These are phyloP conservation scores for Sugiyamaella chiloensis DNA, from an alignment of 805 yeast species.

Conservation along the genomic window DNA sequence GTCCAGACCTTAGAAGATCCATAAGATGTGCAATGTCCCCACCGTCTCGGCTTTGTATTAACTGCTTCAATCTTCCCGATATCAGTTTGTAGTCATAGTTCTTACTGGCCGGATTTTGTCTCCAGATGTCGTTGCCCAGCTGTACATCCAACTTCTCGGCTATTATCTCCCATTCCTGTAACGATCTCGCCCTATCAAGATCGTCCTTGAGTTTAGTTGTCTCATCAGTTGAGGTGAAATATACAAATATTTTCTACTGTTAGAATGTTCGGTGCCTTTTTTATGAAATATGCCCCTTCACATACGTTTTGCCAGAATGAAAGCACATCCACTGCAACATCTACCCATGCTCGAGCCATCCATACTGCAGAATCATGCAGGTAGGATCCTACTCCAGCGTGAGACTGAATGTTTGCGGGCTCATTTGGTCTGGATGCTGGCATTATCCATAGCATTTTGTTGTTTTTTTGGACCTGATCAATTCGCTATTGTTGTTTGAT, in stretches of 20 bases:
- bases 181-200: conserved; percentile 46
- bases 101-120: conserved; percentile 76
- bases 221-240: conserved; percentile 23
- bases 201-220: conserved; percentile 22
- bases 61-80: conserved; percentile 61
- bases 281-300: background rate
- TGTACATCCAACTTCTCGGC: conserved; percentile 44
- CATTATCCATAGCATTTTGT: too few species aligned
- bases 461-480: too few species aligned
- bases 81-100: conserved; percentile 84
- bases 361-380: conserved; percentile 10
- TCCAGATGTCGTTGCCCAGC: conserved; percentile 43
- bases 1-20: conserved; percentile 73
- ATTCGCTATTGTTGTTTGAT: too few species aligned
- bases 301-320: conserved; percentile 27
- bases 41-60: conserved; percentile 58
- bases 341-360: conserved; percentile 17
- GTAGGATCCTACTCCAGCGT: conserved; percentile 1
- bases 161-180: conserved; percentile 62
- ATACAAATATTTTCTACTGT: conserved; percentile 14
- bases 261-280: background rate
- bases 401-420: too few species aligned
- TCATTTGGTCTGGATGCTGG: too few species aligned
- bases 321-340: conserved; percentile 25
- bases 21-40: conserved; percentile 58